Conservation (phyloP, 169 alveolate genomes). For the Eimeria zaria region DNA sequence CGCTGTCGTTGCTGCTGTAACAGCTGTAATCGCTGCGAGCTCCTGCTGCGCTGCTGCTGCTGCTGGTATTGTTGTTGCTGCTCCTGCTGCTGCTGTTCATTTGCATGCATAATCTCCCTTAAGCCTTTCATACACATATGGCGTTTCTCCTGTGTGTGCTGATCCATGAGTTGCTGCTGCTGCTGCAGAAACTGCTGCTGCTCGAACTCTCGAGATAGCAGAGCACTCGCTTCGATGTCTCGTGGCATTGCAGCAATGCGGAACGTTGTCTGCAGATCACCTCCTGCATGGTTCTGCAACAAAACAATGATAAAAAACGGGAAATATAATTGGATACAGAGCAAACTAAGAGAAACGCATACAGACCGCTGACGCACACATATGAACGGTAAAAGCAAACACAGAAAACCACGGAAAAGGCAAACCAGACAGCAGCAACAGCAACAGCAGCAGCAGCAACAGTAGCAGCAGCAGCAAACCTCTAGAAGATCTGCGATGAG, state of each 20-base stretch:
- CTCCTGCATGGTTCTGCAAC: too few species aligned
- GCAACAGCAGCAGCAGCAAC: slow-evolving; percentile 33
- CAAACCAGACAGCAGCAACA: background rate
- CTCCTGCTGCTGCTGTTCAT: background rate
- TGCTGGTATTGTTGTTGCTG: background rate
- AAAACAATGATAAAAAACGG: too few species aligned
- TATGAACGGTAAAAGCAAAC: too few species aligned
- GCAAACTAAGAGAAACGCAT: too few species aligned
- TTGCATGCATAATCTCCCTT: background rate
- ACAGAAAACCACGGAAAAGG: too few species aligned
- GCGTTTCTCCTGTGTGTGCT: slow-evolving; percentile 18
- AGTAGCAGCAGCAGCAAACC: slow-evolving; percentile 11
- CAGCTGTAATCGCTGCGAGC: too few species aligned
- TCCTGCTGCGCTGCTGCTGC: background rate
- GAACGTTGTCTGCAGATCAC: slow-evolving; percentile 21
- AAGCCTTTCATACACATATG: background rate
- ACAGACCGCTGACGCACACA: too few species aligned
- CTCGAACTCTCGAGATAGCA: slow-evolving; percentile 40
- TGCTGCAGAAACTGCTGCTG: slow-evolving; percentile 51
- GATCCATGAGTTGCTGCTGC: background rate
- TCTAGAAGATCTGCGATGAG: background rate
- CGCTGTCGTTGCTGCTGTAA: background rate
- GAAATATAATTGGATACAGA: too few species aligned
- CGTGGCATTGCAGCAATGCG: slow-evolving; percentile 35
- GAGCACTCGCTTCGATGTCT: slow-evolving; percentile 44